Evolutionary conservation across 2,329 filamentous ascomycete genomes (phyloP).

Genomic region (Metarhizium album): DNA sequence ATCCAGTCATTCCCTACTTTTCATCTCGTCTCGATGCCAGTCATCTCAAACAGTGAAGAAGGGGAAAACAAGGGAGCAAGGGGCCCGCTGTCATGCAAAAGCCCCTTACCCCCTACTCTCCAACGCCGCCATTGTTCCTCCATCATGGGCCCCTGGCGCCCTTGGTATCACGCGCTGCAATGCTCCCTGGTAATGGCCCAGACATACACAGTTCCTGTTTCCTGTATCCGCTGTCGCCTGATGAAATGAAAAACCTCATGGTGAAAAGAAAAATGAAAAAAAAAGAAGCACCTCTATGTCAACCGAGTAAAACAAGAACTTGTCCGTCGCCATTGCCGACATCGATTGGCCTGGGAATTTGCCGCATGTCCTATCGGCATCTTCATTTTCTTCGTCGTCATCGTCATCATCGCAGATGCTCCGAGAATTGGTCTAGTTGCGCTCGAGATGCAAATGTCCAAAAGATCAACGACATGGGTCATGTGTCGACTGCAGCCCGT

Average conservation of each 20-base stretch:
- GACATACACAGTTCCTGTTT: neutral
- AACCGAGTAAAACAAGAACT: neutral
- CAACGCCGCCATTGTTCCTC: neutral
- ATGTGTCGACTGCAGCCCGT: neutral
- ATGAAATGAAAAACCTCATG: neutral
- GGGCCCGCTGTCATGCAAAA: no score
- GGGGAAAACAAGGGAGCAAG: no score
- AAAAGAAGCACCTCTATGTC: neutral
- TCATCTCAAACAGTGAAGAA: no score
- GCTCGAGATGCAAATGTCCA: neutral
- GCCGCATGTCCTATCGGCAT: no score
- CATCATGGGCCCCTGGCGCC: neutral
- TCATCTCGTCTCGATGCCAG: no score
- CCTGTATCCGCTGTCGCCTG: neutral
- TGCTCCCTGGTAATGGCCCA: neutral
- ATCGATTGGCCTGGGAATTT: neutral
- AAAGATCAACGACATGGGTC: neutral
- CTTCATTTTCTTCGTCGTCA: neutral
- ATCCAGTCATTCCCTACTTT: no score
- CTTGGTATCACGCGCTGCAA: neutral
- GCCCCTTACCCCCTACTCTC: neutral
- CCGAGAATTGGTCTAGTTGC: neutral
- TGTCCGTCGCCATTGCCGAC: no score
- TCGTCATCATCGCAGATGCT: neutral
- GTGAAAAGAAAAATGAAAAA: neutral